Evolutionary conservation across 2,329 filamentous ascomycete genomes (phyloP).

Genomic region (Dendrostoma leiphaemia): DNA sequence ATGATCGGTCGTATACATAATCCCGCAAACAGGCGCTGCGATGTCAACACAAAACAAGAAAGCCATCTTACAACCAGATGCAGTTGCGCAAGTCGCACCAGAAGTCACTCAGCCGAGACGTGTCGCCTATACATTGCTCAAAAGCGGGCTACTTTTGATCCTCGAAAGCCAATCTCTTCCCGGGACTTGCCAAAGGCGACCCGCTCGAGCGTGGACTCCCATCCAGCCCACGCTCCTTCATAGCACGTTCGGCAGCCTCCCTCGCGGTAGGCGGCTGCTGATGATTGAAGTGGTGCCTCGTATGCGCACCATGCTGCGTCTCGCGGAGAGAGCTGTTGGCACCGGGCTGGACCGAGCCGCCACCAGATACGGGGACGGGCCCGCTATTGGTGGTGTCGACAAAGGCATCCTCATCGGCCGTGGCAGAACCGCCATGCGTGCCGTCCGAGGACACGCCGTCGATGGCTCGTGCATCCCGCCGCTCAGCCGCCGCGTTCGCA

Average conservation of each 20-base stretch:
- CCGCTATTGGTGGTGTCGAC: slow-evolving; percentile 64
- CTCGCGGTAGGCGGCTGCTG: slow-evolving; percentile 30
- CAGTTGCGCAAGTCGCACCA: no score
- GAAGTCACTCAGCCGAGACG: no score
- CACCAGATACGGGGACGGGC: slow-evolving; percentile 48
- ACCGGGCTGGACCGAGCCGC: slow-evolving; percentile 30
- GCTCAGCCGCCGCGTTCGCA: slow-evolving; percentile 47
- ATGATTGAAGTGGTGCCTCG: slow-evolving; percentile 27
- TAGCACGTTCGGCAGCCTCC: slow-evolving; percentile 64
- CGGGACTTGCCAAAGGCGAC: slow-evolving; percentile 41
- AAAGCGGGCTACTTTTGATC: slow-evolving; percentile 40
- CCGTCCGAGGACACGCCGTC: slow-evolving; percentile 64
- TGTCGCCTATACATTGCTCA: no score
- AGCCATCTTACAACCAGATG: no score
- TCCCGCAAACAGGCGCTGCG: no score
- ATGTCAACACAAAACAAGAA: no score
- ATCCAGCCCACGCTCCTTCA: slow-evolving; percentile 56
- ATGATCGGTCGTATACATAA: no score
- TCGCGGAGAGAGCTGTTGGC: slow-evolving; percentile 37
- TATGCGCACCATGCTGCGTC: slow-evolving; percentile 25
- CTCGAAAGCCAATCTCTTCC: slow-evolving; percentile 59
- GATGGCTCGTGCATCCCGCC: slow-evolving; percentile 62
- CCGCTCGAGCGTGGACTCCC: slow-evolving; percentile 42
- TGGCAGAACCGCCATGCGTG: slow-evolving; percentile 32
- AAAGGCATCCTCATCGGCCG: slow-evolving; percentile 48